A percentile compares a stretch with the other conserved stretches of the same genome.
phyloP scores from a whole-genome alignment of 169 alveolate species.

The Babesia caballi region DNA sequence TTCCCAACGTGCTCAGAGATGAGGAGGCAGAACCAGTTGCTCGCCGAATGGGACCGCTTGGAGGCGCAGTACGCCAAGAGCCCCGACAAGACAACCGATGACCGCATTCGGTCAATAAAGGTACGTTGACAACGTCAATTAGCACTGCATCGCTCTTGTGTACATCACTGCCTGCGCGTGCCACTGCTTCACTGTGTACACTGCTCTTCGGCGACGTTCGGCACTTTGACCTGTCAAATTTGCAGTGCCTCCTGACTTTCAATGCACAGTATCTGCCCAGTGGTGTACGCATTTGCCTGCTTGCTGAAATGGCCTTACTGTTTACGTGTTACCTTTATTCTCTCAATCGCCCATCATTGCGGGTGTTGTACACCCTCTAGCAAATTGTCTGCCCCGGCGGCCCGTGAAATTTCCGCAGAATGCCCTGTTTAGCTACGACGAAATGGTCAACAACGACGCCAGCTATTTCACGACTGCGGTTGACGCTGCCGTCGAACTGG shows the following conservation, averaged over 20 bases:
- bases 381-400: too few species aligned
- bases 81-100: slow-evolving; percentile 5
- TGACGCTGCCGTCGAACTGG: slow-evolving; percentile 38
- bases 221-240: too few species aligned
- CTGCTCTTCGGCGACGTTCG: too few species aligned
- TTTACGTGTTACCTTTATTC: neutral
- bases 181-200: too few species aligned
- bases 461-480: neutral
- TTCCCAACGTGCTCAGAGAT: slow-evolving; percentile 3
- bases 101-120: slow-evolving; percentile 43
- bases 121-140: neutral
- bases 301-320: too few species aligned
- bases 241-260: too few species aligned
- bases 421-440: slow-evolving; percentile 27
- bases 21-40: slow-evolving; percentile 38
- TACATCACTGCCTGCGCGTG: neutral
- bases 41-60: slow-evolving; percentile 61
- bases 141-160: neutral
- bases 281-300: too few species aligned
- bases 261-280: too few species aligned
- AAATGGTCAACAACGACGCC: slow-evolving; percentile 21
- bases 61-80: slow-evolving; percentile 43
- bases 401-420: neutral
- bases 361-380: neutral
- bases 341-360: neutral